Evolutionary conservation across 306 rosid genomes (phyloP), one percentile per base, ranked within the genome.

Genomic region (Quercus cerris): DNA sequence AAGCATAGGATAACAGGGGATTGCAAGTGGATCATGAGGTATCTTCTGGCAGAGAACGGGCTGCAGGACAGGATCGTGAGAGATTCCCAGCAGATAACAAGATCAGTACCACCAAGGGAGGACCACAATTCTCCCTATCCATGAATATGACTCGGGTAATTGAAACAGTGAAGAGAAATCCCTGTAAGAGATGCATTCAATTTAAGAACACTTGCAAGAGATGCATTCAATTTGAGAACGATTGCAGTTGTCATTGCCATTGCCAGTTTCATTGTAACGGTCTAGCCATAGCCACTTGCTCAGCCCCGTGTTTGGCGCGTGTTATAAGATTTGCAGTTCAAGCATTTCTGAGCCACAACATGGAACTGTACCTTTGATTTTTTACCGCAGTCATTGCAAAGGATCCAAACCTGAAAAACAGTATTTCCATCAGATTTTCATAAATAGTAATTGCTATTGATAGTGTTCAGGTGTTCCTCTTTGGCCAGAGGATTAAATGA

Each of bases 381-480:
- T 81, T 86, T 85, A 5, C 92, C 87, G 1, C 97, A 94, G 75
- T 94, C 98, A 54, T 94, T 94, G 88, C 97, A 94, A 63, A 94
- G 97, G 46, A 92, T 92, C 93, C 93, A 87, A 75, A 92, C 90
- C 98, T 94, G 84, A 61, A 33, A 3, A 25, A 76, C 20, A 66
- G 49, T 25, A 67, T 22, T 10, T 13, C 30, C 41, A 25, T 86
- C 62, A 81, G 79, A 20, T 56, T 11, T 30, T 38, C 62, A 10
- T 28, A 56, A 57, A 55, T 10, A 5, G 49, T 12, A 49, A 49
- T 49, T 12, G 17, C 54, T 17, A 49, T 3, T 49, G 17, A 3
- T 13, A 49, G 46, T 8, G 46, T 41, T 41, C 46, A 0, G 46
- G 46, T 41, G 11, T 41, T 41, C 11, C 11, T 41, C 46, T 41